A percentile compares a stretch with the other conserved stretches of the same genome.
Conservation (phyloP, 2,329 filamentous ascomycete genomes). For the Berkeleyomyces basicola region DNA sequence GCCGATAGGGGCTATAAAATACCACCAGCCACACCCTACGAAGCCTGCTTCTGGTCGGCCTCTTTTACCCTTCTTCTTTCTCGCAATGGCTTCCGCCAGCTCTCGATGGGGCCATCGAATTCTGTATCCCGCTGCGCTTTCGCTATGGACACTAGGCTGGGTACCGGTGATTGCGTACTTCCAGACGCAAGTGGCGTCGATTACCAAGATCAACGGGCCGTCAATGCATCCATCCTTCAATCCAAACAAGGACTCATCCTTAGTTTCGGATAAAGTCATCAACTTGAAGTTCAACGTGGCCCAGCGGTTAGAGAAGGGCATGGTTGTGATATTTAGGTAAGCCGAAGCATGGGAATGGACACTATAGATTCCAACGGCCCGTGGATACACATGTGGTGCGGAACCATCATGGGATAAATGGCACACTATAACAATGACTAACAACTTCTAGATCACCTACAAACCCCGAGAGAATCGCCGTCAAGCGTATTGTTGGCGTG, state of each 20-base stretch:
- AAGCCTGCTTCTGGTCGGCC: no score
- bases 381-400: no score
- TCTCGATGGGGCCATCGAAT: conserved; percentile 6
- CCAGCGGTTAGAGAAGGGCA: conserved; percentile 46
- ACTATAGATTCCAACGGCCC: not conserved
- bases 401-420: no score
- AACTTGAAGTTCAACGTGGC: conserved; percentile 43
- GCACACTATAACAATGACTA: not conserved
- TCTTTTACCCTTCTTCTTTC: no score
- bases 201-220: conserved; percentile 39
- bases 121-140: conserved; percentile 5
- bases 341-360: conserved; percentile 15
- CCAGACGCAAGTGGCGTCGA: conserved; percentile 42
- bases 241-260: conserved; percentile 41
- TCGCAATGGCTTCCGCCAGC: conserved; percentile 4
- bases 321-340: conserved; percentile 57
- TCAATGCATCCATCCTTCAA: conserved; percentile 73
- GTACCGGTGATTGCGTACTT: conserved; percentile 45
- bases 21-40: no score
- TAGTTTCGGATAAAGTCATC: conserved; percentile 37
- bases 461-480: conserved; percentile 48
- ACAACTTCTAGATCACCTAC: conserved; percentile 44
- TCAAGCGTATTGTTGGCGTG: conserved; percentile 73
- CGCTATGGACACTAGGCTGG: conserved; percentile 24
- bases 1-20: no score